Evolutionary conservation across 257 asterid species (phyloP).

Genomic region (Anisodus tanguticus): DNA sequence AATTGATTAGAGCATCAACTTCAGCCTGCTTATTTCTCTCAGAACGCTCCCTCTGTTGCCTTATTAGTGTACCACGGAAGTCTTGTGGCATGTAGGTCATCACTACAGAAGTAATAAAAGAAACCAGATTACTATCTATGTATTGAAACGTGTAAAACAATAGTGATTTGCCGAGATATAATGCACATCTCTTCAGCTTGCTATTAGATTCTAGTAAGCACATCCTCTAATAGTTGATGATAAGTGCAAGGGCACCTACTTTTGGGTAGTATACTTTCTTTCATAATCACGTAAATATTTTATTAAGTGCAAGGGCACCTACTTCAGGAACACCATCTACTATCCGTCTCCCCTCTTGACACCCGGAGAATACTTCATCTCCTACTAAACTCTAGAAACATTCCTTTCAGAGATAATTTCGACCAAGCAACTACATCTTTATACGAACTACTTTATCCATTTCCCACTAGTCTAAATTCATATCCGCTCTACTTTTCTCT

Average conservation of each 20-base stretch:
- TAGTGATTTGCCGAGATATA: slow-evolving; percentile 16
- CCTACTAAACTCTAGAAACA: slow-evolving; percentile 19
- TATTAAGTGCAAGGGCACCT: neutral
- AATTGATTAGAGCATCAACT: slow-evolving; percentile 71
- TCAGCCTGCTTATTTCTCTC: slow-evolving; percentile 95
- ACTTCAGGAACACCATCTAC: neutral
- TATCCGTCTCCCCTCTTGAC: neutral
- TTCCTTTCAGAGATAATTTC: neutral
- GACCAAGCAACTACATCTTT: neutral
- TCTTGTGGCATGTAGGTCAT: slow-evolving; percentile 99
- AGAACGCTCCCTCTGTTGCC: slow-evolving; percentile 97
- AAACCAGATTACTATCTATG: neutral
- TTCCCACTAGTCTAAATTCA: slow-evolving; percentile 2
- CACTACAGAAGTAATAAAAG: slow-evolving; percentile 51
- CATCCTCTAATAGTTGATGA: slow-evolving; percentile 12
- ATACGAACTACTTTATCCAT: neutral
- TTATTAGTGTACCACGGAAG: slow-evolving; percentile 86
- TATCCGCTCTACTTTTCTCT: neutral
- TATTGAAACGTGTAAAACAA: neutral
- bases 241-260: neutral
- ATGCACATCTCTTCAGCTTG: slow-evolving; percentile 21
- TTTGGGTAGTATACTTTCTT: neutral
- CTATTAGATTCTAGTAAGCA: slow-evolving; percentile 14
- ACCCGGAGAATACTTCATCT: neutral
- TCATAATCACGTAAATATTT: neutral